These are phyloP conservation scores for Apiospora sp. DNA, from an alignment of 2,329 filamentous ascomycete species.

Conservation along the genomic window DNA sequence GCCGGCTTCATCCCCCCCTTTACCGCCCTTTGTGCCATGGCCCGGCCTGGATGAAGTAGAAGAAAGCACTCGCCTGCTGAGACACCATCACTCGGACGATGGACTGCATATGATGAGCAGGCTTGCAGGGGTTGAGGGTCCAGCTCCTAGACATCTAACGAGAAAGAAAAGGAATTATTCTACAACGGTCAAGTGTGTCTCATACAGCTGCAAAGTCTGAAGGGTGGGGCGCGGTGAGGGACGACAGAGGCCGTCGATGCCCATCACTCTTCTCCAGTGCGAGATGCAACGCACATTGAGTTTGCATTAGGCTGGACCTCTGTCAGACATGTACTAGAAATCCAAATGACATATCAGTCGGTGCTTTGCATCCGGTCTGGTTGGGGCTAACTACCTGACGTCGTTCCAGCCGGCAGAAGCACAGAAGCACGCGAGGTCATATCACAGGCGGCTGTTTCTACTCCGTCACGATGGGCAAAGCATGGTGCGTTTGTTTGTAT, in stretches of 20 bases:
- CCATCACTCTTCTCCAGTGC: neutral
- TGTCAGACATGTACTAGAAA: slow-evolving; percentile 6
- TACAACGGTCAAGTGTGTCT: slow-evolving; percentile 11
- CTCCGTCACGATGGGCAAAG: neutral
- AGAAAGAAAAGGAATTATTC: slow-evolving; percentile 10
- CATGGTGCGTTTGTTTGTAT: neutral
- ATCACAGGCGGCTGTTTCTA: neutral
- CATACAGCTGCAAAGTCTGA: slow-evolving; percentile 3
- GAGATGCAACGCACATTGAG: neutral
- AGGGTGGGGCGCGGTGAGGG: neutral
- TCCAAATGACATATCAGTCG: neutral
- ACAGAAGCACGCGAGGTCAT: neutral
- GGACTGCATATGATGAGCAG: slow-evolving; percentile 13
- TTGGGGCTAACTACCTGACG: neutral
- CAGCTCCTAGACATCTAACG: neutral
- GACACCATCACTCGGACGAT: neutral
- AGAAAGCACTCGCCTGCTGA: slow-evolving; percentile 13
- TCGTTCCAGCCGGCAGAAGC: neutral
- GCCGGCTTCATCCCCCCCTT: neutral
- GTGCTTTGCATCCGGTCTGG: neutral
- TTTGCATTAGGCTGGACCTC: neutral
- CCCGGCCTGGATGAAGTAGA: neutral
- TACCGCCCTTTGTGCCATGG: slow-evolving; percentile 17
- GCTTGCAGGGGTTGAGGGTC: slow-evolving; percentile 1
- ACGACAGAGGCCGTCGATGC: neutral